Conservation (phyloP, 1,284 basidiomycete species). For the Inonotus hispidus region DNA sequence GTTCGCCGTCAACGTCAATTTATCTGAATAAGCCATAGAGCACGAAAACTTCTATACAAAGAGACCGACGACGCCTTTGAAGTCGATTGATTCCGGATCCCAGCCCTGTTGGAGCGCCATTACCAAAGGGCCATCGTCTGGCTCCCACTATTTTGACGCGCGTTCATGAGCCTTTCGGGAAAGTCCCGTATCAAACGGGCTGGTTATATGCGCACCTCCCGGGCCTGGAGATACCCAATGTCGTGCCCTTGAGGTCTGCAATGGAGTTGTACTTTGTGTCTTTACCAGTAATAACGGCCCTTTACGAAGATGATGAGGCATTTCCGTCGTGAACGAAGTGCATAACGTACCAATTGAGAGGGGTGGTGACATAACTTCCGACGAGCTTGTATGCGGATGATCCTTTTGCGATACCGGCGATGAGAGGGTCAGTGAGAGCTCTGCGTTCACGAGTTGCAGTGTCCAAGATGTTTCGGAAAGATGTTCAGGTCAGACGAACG, state of each 20-base stretch:
- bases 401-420: conserved; percentile 89
- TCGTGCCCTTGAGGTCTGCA: conserved; percentile 73
- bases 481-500: neutral
- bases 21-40: neutral
- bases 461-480: neutral
- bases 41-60: neutral
- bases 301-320: neutral
- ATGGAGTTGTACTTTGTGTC: conserved; percentile 69
- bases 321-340: too few species aligned
- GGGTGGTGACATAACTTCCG: conserved; percentile 87
- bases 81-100: conserved; percentile 65
- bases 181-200: neutral
- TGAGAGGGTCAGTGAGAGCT: conserved; percentile 90
- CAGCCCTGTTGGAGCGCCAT: conserved; percentile 87
- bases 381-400: conserved; percentile 86
- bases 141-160: conserved; percentile 51
- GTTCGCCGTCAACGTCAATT: neutral
- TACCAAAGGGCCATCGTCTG: conserved; percentile 95
- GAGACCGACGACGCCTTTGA: conserved; percentile 50
- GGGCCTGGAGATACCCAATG: conserved; percentile 84
- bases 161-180: neutral
- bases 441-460: conserved; percentile 34
- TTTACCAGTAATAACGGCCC: conserved; percentile 91
- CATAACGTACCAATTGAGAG: conserved; percentile 69
- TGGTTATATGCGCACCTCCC: conserved; percentile 53